These are phyloP conservation scores for Adansonia madagascariensis DNA, from an alignment of 441 rosid genomes.

Conservation along the genomic window DNA sequence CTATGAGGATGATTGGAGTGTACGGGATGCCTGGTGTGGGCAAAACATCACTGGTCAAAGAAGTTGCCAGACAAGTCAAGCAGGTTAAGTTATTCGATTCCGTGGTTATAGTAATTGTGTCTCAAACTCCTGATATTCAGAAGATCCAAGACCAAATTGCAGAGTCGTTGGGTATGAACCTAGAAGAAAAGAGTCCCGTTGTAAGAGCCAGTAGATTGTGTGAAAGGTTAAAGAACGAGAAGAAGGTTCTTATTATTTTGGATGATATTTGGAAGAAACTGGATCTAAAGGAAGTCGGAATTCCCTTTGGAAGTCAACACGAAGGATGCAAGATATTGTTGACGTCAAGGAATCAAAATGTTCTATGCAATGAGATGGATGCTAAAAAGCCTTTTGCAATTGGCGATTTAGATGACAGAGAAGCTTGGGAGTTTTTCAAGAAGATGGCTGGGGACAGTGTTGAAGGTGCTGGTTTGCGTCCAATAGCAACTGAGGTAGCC, in stretches of 20 bases:
- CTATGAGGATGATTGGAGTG: not conserved
- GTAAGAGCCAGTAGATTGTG: conserved; percentile 7
- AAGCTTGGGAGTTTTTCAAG: not conserved
- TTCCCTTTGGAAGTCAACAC: not conserved
- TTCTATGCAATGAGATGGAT: not conserved
- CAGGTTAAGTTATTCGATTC: not conserved
- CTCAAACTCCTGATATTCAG: not conserved
- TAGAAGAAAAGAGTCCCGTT: not conserved
- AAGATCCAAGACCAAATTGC: conserved; percentile 14
- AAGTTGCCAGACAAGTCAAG: not conserved
- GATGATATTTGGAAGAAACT: conserved; percentile 34
- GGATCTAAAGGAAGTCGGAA: conserved; percentile 9
- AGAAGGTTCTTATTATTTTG: not conserved
- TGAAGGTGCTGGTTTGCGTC: not conserved
- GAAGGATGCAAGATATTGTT: not conserved
- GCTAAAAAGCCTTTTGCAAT: not conserved
- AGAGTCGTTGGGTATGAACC: not conserved
- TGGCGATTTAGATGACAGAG: not conserved
- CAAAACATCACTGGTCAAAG: not conserved
- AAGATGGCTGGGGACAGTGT: not conserved
- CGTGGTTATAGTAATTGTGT: not conserved
- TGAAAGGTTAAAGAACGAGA: conserved; percentile 10
- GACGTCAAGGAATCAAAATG: not conserved
- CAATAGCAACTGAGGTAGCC: not conserved
- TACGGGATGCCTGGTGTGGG: conserved; percentile 11